Evolutionary conservation across 306 rosid genomes (phyloP), one percentile per base, ranked within the genome.

Genomic region (Malus orientalis): DNA sequence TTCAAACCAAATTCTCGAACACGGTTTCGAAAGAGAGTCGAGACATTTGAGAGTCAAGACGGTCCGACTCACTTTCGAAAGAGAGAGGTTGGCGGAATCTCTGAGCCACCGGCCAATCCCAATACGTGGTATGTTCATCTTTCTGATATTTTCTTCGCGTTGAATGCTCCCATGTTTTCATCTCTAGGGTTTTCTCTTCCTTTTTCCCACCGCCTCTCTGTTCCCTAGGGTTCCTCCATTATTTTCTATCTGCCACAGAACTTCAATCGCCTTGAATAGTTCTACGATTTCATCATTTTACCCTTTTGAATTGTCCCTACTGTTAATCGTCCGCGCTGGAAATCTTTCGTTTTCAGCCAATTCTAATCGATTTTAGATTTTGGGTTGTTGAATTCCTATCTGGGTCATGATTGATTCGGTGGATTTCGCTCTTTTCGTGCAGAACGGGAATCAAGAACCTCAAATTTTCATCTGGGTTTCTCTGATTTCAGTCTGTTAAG

Each of bases 61-160:
- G 0, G 7, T 78, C 78, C 81, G 42, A 18, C 40, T 1, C 23
- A 78, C 59, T 57, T 59, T 49, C 32, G 70, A 77, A 18, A 69
- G 20, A 38, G 36, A 77, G 32, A 1, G 70, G 45, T 20, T 73
- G 63, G 74, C 49, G 70, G 83, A 86, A 79, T 81, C 70, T 63
- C 65, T 38, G 29, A 65, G 40, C 77, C 85, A 53, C 30, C 69
- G 69, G 42, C 58, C 80, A 77, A 44, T 3, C 75, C 53, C 8
- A 18, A 6, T 8, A 14, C 44, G 78, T 78, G 89, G 85, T 83
- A 71, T 67, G 83, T 71, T 14, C 67, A 63, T 74, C 54, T 38
- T 9, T 70, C 9, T 8, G 19, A 8, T 27, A 4, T 49, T 15
- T 7, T 44, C 58, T 27, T 64, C 76, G 33, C 57, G 18, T 32